Conservation (phyloP, 192 early-diverging fungal genomes). For the Backusella westeae region DNA sequence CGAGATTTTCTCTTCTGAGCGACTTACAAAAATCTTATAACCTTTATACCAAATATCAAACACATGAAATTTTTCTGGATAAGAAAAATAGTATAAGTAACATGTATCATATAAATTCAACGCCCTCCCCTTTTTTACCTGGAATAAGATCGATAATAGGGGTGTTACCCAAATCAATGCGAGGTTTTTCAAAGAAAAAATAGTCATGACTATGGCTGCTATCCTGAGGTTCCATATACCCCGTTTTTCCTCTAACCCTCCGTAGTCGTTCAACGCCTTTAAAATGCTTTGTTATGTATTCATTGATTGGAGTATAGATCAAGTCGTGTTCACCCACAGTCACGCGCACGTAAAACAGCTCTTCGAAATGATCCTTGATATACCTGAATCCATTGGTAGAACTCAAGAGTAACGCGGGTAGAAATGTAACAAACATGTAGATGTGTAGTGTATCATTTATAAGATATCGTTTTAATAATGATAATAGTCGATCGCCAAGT, state of each 20-base stretch:
- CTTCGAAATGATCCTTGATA: background rate
- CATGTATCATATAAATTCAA: background rate
- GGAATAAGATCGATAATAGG: constrained; percentile 20
- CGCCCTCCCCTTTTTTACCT: background rate
- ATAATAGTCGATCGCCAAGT: constrained; percentile 8
- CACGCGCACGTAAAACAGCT: constrained; percentile 15
- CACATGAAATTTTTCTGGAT: background rate
- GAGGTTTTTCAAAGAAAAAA: background rate
- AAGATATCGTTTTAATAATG: constrained; percentile 7
- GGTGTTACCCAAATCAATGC: background rate
- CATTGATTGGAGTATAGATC: constrained; percentile 12
- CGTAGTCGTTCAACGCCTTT: background rate
- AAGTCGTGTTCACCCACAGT: constrained; percentile 10
- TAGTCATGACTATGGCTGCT: background rate
- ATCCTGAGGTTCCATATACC: background rate
- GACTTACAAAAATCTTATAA: background rate
- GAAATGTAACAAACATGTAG: constrained; percentile 1
- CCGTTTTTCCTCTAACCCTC: background rate
- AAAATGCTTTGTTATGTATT: constrained; percentile 3
- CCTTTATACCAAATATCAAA: constrained; percentile 8
- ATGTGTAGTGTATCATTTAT: constrained; percentile 14
- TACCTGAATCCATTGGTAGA: background rate
- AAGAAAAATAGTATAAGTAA: background rate
- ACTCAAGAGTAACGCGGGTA: background rate
- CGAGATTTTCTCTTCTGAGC: background rate